Evolutionary conservation across 2,329 filamentous ascomycete species (phyloP).

Genomic region (Zymoseptoria brevis): DNA sequence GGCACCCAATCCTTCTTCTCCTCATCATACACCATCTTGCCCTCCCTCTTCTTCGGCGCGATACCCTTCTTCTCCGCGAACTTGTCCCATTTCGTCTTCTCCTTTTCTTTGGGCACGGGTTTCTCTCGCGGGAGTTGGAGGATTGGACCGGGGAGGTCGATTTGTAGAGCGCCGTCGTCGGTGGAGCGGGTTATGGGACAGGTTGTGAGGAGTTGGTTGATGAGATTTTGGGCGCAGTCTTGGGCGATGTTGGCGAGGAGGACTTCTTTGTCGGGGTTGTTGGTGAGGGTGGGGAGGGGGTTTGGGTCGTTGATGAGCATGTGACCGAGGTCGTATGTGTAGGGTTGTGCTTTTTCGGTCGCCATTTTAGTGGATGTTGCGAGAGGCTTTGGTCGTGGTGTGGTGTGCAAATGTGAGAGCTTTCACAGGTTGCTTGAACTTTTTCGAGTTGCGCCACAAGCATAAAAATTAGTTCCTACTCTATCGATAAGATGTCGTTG

Average conservation of each 20-base stretch:
- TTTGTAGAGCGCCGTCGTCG: slow-evolving; percentile 57
- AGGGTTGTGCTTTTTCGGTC: slow-evolving; percentile 66
- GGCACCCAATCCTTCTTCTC: slow-evolving; percentile 79
- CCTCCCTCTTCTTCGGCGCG: slow-evolving; percentile 74
- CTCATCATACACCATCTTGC: slow-evolving; percentile 79
- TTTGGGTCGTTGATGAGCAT: slow-evolving; percentile 83
- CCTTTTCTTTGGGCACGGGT: slow-evolving; percentile 71
- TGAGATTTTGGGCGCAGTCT: slow-evolving; percentile 81
- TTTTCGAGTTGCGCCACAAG: background rate
- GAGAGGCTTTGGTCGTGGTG: background rate
- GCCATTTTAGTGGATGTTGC: slow-evolving; percentile 2
- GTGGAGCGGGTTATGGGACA: slow-evolving; percentile 66
- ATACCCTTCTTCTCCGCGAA: slow-evolving; percentile 98
- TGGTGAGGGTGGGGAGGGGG: slow-evolving; percentile 53
- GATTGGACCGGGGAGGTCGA: slow-evolving; percentile 62
- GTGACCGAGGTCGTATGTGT: slow-evolving; percentile 85
- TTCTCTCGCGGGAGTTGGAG: slow-evolving; percentile 84
- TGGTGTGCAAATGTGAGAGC: background rate
- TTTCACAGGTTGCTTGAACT: background rate
- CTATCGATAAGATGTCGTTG: background rate
- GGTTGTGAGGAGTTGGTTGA: slow-evolving; percentile 89
- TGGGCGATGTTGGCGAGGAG: slow-evolving; percentile 67
- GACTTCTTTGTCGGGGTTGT: slow-evolving; percentile 47
- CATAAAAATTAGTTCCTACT: background rate
- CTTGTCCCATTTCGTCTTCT: slow-evolving; percentile 87